phyloP scores from a whole-genome alignment of 2,329 filamentous ascomycete genomes.

The Geoglossum cookeanum region DNA sequence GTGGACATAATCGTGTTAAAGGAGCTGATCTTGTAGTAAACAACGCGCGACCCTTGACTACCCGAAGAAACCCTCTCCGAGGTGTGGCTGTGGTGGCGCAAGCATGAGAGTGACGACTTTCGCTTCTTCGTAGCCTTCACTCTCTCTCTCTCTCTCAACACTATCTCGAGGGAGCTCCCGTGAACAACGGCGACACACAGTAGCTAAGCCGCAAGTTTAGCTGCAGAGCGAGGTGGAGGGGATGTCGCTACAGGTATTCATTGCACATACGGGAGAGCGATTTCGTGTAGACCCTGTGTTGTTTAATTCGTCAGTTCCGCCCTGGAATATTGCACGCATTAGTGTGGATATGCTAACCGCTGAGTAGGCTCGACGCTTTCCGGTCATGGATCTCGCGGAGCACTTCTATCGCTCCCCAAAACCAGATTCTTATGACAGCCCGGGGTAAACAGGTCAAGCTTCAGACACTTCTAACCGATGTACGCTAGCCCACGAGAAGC shows the following conservation, averaged over 20 bases:
- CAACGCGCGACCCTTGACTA: neutral
- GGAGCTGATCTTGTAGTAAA: neutral
- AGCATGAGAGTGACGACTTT: neutral
- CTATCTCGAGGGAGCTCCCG: neutral
- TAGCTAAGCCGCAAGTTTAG: neutral
- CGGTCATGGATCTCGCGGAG: conserved; percentile 61
- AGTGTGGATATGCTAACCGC: conserved; percentile 3
- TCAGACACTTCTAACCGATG: conserved; percentile 64
- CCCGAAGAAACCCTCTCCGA: neutral
- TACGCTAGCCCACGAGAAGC: conserved; percentile 20
- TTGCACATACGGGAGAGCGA: conserved; percentile 82
- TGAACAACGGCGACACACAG: neutral
- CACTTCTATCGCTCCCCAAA: conserved; percentile 52
- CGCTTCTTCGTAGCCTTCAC: neutral
- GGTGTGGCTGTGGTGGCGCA: conserved; percentile 1
- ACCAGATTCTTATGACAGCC: conserved; percentile 73
- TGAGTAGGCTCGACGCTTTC: conserved; percentile 49
- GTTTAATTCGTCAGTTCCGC: conserved; percentile 46
- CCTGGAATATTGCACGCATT: neutral
- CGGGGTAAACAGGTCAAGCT: conserved; percentile 70
- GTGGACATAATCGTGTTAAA: neutral
- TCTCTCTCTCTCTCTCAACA: neutral
- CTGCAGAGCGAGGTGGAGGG: conserved; percentile 24
- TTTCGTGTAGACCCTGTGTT: conserved; percentile 58
- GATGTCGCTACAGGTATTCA: conserved; percentile 80